A percentile compares a stretch with the other conserved stretches of the same genome.
phyloP scores from a whole-genome alignment of 176 grass and related monocot species.

The Triticum dicoccoides region DNA sequence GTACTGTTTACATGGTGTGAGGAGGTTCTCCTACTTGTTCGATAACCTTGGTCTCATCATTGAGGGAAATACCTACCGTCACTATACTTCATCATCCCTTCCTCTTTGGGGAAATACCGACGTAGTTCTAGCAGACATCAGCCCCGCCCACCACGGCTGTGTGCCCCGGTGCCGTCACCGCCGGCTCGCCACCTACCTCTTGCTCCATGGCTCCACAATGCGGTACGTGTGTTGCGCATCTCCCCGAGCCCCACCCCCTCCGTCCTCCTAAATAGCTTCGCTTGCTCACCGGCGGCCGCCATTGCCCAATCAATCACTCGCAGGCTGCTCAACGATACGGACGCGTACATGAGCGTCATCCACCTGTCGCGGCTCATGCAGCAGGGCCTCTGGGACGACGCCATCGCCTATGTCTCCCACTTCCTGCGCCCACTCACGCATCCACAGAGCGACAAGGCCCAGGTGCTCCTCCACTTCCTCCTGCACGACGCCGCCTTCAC shows the following conservation, averaged over 20 bases:
- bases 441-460: neutral
- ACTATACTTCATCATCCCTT: too few species aligned
- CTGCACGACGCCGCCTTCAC: neutral
- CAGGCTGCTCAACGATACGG: neutral
- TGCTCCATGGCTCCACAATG: neutral
- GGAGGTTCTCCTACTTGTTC: too few species aligned
- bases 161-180: neutral
- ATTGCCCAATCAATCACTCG: neutral
- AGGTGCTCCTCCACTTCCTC: slow-evolving; percentile 4
- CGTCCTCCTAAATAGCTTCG: neutral
- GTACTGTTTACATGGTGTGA: too few species aligned
- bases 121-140: neutral
- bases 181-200: neutral
- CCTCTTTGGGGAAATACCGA: too few species aligned
- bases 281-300: too few species aligned
- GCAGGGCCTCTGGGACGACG: neutral
- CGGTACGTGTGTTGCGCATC: neutral
- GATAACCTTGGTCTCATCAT: too few species aligned
- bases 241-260: neutral
- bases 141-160: neutral
- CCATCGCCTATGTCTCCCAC: neutral
- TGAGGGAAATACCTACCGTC: too few species aligned
- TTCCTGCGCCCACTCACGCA: neutral
- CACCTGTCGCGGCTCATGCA: neutral
- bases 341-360: neutral